Percentiles rank a stretch among this genome's conserved stretches.
Evolutionary conservation across 495 filamentous ascomycete genomes (phyloP).

Genomic region (Penicillium desertorum): DNA sequence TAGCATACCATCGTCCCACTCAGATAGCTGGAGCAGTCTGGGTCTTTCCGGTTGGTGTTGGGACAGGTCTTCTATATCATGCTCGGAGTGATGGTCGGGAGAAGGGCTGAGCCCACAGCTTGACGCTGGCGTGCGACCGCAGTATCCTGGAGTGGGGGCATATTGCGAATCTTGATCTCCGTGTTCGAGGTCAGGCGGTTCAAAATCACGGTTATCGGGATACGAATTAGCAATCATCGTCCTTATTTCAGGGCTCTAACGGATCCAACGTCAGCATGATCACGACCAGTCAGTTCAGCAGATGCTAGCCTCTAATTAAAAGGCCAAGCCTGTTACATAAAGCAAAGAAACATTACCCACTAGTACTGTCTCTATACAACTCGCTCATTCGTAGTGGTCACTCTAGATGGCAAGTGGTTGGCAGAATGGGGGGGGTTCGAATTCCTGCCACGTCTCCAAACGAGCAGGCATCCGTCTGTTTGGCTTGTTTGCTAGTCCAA

Average conservation of each 20-base stretch:
- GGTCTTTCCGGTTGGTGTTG: slow-evolving; percentile 8
- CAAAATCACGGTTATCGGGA: slow-evolving; percentile 4
- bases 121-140: slow-evolving; percentile 8
- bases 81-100: slow-evolving; percentile 3
- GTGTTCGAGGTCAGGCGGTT: slow-evolving; percentile 1
- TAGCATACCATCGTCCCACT: slow-evolving; percentile 19
- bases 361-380: slow-evolving; percentile 18
- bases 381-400: not conserved
- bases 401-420: too few species aligned
- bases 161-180: slow-evolving; percentile 17
- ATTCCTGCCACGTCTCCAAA: slow-evolving; percentile 12
- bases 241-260: not conserved
- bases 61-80: slow-evolving; percentile 12
- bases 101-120: slow-evolving; percentile 15
- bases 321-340: slow-evolving; percentile 12
- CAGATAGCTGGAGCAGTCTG: slow-evolving; percentile 15
- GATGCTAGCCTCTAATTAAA: slow-evolving; percentile 8
- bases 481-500: slow-evolving; percentile 8
- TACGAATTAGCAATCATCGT: slow-evolving; percentile 8
- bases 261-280: slow-evolving; percentile 13
- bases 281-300: slow-evolving; percentile 12
- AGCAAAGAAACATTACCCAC: slow-evolving; percentile 12
- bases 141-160: slow-evolving; percentile 19
- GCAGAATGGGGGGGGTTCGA: slow-evolving; percentile 2
- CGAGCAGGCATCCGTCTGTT: slow-evolving; percentile 7